Percentiles rank a stretch among this genome's conserved stretches.
phyloP scores from a whole-genome alignment of 2,329 filamentous ascomycete genomes.

The Aspergillus novofumigatus region DNA sequence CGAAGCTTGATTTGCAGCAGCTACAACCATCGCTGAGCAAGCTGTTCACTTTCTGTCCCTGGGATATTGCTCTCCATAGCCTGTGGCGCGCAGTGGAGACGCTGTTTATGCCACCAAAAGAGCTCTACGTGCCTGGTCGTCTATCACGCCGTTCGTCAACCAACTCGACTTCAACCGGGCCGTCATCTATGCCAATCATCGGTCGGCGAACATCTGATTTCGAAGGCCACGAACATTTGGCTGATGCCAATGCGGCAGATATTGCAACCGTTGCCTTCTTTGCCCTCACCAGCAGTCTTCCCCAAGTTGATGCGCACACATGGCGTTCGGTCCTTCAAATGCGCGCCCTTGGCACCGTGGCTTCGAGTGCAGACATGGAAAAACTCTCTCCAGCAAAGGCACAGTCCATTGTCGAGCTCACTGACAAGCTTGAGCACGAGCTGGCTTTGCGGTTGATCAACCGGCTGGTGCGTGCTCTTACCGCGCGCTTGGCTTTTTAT shows the following conservation, averaged over 20 bases:
- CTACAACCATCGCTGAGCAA: conserved; percentile 33
- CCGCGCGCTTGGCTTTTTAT: conserved; percentile 46
- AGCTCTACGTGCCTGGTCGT: conserved; percentile 27
- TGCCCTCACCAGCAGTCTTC: conserved; percentile 35
- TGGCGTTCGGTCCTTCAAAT: conserved; percentile 43
- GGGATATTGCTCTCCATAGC: conserved; percentile 40
- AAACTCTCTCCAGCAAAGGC: conserved; percentile 28
- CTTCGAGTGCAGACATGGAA: conserved; percentile 35
- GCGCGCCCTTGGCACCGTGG: conserved; percentile 35
- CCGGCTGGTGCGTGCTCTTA: conserved; percentile 47
- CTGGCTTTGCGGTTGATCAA: conserved; percentile 48
- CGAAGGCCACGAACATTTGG: conserved; percentile 29
- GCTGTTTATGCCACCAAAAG: conserved; percentile 37
- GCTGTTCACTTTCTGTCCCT: conserved; percentile 36
- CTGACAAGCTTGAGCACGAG: conserved; percentile 49
- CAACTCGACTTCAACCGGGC: conserved; percentile 21
- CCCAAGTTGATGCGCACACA: conserved; percentile 31
- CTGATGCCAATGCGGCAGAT: conserved; percentile 37
- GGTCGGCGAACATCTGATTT: conserved; percentile 25
- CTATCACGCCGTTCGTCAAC: conserved; percentile 29
- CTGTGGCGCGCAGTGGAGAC: conserved; percentile 39
- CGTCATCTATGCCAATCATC: conserved; percentile 20
- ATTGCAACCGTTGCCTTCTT: conserved; percentile 37
- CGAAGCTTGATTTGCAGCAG: conserved; percentile 26
- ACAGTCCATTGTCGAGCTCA: conserved; percentile 29